Percentiles rank a stretch among this genome's conserved stretches.
Conservation (phyloP, 306 rosid species). For the Gastrolobium bilobum region DNA sequence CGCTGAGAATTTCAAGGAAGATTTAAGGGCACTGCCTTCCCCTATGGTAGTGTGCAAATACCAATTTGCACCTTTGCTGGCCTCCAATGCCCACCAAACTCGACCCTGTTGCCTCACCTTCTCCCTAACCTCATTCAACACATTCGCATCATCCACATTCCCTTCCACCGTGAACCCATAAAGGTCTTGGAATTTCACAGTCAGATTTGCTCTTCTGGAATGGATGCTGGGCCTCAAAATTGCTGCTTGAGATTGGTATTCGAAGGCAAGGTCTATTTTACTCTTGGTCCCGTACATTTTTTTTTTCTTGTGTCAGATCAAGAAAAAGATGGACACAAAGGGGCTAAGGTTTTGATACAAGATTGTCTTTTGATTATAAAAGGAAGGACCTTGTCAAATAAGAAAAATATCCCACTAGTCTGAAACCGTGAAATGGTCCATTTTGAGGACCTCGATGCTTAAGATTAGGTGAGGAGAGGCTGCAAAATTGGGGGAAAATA, state of each 20-base stretch:
- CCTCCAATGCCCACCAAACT: constrained; percentile 99
- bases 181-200: constrained; percentile 97
- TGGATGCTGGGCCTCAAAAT: constrained; percentile 96
- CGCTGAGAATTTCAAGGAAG: constrained; percentile 84
- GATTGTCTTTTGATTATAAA: constrained; percentile 40
- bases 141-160: constrained; percentile 98
- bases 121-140: constrained; percentile 96
- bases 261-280: constrained; percentile 87
- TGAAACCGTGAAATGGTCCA: constrained; percentile 62
- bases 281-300: constrained; percentile 83
- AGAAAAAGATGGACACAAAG: constrained; percentile 44
- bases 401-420: constrained; percentile 53
- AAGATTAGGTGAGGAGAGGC: constrained; percentile 44
- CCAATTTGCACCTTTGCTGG: constrained; percentile 97
- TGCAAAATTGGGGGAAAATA: constrained; percentile 17
- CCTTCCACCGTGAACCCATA: constrained; percentile 97
- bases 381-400: constrained; percentile 52
- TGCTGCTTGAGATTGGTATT: constrained; percentile 83
- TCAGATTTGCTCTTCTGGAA: constrained; percentile 88
- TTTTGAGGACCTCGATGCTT: constrained; percentile 48
- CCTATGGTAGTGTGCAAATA: constrained; percentile 78
- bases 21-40: constrained; percentile 80
- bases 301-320: constrained; percentile 53
- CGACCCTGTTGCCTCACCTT: constrained; percentile 96
- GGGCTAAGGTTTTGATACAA: not conserved